phyloP scores from a whole-genome alignment of 805 yeast genomes.

The Monosporozyma solicola region DNA sequence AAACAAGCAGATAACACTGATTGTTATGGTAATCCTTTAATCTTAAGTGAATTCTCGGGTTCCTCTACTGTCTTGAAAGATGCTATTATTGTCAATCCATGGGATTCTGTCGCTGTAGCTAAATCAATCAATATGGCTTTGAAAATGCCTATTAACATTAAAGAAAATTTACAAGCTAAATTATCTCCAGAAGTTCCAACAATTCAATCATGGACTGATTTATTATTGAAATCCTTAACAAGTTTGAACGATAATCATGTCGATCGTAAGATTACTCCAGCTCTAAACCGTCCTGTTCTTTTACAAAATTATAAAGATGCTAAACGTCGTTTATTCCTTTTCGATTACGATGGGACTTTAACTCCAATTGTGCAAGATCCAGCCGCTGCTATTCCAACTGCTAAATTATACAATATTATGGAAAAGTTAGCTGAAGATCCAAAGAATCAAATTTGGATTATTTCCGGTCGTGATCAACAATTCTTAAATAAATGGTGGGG shows the following conservation, averaged over 20 bases:
- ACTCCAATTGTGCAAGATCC: slow-evolving; percentile 97
- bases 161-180: slow-evolving; percentile 38
- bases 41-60: slow-evolving; percentile 90
- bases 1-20: slow-evolving; percentile 11
- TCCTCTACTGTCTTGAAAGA: slow-evolving; percentile 62
- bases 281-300: slow-evolving; percentile 63
- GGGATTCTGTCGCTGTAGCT: slow-evolving; percentile 94
- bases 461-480: slow-evolving; percentile 88
- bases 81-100: slow-evolving; percentile 84
- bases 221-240: slow-evolving; percentile 42
- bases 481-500: slow-evolving; percentile 90
- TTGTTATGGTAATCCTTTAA: slow-evolving; percentile 53
- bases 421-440: slow-evolving; percentile 62
- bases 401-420: slow-evolving; percentile 52
- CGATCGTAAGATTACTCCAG: slow-evolving; percentile 58
- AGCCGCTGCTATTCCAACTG: slow-evolving; percentile 94
- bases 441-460: slow-evolving; percentile 83
- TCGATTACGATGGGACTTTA: slow-evolving; percentile 96
- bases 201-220: slow-evolving; percentile 71
- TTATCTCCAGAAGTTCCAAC: slow-evolving; percentile 63
- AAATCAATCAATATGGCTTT: slow-evolving; percentile 68
- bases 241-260: slow-evolving; percentile 33
- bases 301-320: slow-evolving; percentile 52
- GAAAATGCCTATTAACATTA: slow-evolving; percentile 40
- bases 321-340: slow-evolving; percentile 64